phyloP scores from a whole-genome alignment of 345 rosid species.

The Syzygium jambos region DNA sequence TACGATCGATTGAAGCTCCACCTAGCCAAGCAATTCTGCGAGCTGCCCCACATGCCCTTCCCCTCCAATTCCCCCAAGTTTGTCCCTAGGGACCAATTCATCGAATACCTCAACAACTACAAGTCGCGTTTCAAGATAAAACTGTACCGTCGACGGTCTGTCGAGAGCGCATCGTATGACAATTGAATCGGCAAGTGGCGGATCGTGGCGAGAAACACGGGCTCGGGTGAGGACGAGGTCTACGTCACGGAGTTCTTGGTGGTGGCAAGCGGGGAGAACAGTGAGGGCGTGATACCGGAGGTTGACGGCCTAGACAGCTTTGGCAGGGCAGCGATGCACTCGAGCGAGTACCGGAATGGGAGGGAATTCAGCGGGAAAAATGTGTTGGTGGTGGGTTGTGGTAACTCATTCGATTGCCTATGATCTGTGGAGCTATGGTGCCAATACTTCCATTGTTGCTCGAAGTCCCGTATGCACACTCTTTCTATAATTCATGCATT shows the following conservation, averaged over 20 bases:
- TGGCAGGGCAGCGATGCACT: slow-evolving; percentile 33
- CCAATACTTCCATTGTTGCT: slow-evolving; percentile 27
- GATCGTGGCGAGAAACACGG: slow-evolving; percentile 13
- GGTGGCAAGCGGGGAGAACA: slow-evolving; percentile 42
- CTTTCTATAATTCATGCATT: background rate
- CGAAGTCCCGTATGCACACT: slow-evolving; percentile 24
- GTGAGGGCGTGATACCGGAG: slow-evolving; percentile 25
- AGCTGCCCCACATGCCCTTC: slow-evolving; percentile 40
- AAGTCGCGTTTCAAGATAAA: slow-evolving; percentile 17
- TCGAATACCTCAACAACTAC: slow-evolving; percentile 38
- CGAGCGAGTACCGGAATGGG: slow-evolving; percentile 28
- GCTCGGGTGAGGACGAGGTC: background rate
- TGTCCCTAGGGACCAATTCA: slow-evolving; percentile 26
- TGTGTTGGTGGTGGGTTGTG: slow-evolving; percentile 59
- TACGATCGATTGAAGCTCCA: slow-evolving; percentile 45
- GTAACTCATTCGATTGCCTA: slow-evolving; percentile 55
- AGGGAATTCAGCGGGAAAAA: slow-evolving; percentile 10
- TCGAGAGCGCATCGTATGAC: slow-evolving; percentile 15
- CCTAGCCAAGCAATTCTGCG: slow-evolving; percentile 41
- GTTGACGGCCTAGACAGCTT: slow-evolving; percentile 32
- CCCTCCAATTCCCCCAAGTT: slow-evolving; percentile 26
- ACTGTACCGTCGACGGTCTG: slow-evolving; percentile 17
- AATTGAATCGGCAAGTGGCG: slow-evolving; percentile 12
- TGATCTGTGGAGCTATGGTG: slow-evolving; percentile 28
- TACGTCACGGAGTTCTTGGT: slow-evolving; percentile 33